Percentiles rank a stretch among this genome's conserved stretches.
Conservation (phyloP, 176 grass and related monocot species). For the Eremochloa ophiuroides region DNA sequence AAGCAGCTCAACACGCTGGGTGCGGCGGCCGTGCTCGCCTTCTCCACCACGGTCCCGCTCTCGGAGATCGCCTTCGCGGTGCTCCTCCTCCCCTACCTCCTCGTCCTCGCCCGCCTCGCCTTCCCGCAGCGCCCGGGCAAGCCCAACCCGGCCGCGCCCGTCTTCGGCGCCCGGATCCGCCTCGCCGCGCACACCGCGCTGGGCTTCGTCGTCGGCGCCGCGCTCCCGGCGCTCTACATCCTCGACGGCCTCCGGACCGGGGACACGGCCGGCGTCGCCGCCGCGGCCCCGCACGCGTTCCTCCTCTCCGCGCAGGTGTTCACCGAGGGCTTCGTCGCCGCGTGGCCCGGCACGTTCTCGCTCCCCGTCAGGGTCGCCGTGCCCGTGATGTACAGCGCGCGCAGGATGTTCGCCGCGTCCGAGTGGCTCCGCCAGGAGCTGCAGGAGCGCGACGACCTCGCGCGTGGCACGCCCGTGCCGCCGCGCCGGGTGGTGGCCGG, state of each 20-base stretch:
- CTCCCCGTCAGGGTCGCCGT: constrained; percentile 64
- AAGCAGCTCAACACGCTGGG: constrained; percentile 65
- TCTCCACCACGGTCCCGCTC: constrained; percentile 42
- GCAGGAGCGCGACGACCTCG: constrained; percentile 25
- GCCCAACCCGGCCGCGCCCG: constrained; percentile 29
- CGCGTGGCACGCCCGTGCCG: constrained; percentile 8
- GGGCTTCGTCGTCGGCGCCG: constrained; percentile 52
- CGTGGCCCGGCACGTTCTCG: constrained; percentile 57
- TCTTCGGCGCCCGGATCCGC: constrained; percentile 32
- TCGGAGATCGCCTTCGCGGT: constrained; percentile 44
- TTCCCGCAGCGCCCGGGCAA: constrained; percentile 39
- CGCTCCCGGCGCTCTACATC: constrained; percentile 71
- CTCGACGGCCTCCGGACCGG: constrained; percentile 49
- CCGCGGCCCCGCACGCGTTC: constrained; percentile 68
- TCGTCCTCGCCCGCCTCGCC: constrained; percentile 34
- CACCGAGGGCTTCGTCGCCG: constrained; percentile 56
- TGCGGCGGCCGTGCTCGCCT: constrained; percentile 44
- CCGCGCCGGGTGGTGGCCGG: constrained; percentile 40
- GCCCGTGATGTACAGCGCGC: constrained; percentile 59
- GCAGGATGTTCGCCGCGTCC: constrained; percentile 65
- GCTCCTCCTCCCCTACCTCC: constrained; percentile 43
- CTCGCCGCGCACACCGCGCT: constrained; percentile 38
- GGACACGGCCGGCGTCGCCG: constrained; percentile 38
- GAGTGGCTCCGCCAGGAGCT: constrained; percentile 65
- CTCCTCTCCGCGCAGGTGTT: constrained; percentile 78